Evolutionary conservation across 2,329 filamentous ascomycete genomes (phyloP).

Genomic region (Epichloe glyceriae): DNA sequence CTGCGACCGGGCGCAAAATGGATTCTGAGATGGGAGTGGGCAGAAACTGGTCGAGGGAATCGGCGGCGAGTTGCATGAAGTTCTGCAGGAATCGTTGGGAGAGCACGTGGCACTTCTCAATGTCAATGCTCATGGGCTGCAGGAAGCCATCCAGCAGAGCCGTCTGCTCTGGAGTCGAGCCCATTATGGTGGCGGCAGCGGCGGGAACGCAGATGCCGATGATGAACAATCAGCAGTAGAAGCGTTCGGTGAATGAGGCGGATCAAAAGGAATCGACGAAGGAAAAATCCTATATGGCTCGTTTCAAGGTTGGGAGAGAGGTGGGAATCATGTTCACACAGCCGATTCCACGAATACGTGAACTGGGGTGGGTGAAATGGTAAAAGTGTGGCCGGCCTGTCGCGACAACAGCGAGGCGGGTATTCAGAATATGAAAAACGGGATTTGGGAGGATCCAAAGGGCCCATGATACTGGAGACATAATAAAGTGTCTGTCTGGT

Average conservation of each 20-base stretch:
- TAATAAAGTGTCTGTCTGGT: no score
- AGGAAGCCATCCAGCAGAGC: conserved; percentile 31
- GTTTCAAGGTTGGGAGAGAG: neutral
- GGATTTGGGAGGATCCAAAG: no score
- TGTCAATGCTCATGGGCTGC: conserved; percentile 35
- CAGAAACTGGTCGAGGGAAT: conserved; percentile 43
- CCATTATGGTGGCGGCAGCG: conserved; percentile 1
- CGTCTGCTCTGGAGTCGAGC: conserved; percentile 2
- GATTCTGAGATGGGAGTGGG: conserved; percentile 49
- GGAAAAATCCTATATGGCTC: neutral
- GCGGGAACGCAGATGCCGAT: neutral
- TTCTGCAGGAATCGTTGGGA: conserved; percentile 32
- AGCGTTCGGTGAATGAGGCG: neutral
- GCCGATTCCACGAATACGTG: neutral
- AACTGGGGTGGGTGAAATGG: no score
- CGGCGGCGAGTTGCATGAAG: conserved; percentile 37
- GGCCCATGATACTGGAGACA: no score
- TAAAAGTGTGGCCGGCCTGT: no score
- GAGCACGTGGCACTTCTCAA: conserved; percentile 30
- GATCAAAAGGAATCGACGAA: neutral
- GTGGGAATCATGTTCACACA: neutral
- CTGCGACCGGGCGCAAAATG: conserved; percentile 35
- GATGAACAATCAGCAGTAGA: neutral
- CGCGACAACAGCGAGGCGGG: no score
- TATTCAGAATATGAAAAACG: no score